Evolutionary conservation across 306 rosid species (phyloP), one percentile per base, ranked within the genome.

Genomic region (Cucurbita maxima): DNA sequence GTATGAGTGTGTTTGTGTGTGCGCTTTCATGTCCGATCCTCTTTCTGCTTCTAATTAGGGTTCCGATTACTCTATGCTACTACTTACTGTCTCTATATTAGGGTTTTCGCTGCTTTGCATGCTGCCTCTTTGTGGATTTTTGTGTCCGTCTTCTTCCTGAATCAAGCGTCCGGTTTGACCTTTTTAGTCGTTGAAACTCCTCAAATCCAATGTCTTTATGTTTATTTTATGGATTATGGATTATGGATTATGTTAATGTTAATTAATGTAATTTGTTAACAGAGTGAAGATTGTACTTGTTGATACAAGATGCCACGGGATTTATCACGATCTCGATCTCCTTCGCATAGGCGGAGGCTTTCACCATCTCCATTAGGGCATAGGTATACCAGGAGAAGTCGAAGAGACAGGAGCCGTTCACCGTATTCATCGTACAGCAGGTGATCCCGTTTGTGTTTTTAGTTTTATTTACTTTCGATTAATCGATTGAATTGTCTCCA

Each of bases 291-390:
- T 22, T 47, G 22, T 69, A 15, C 58, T 69, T 22, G 7, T 68
- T 48, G 25, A 69, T 74, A 58, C 77, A 80, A 87, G 83, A 95
- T 95, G 97, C 92, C 99, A 74, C 81, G 96, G 76, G 92, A 91
- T 81, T 82, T 95, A 81, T 86, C 97, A 16, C 89, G 89, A 48
- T 90, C 96, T 37, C 87, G 95, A 34, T 91, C 99, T 15, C 97
- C 97, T 73, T 87, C 90, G 2, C 81, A 88, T 69, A 78, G 92
- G 89, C 82, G 93, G 51, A 90, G 96, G 81, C 86, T 43, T 80
- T 94, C 92, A 3, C 97, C 97, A 1, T 88, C 99, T 77, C 96
- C 96, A 1, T 78, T 88, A 60, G 89, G 84, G 72, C 85, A 83
- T 82, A 84, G 88, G 85, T 71, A 80, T 82, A 81, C 88, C 85